phyloP scores from a whole-genome alignment of 2,329 filamentous ascomycete genomes.

The Atkinsonella texensis region DNA sequence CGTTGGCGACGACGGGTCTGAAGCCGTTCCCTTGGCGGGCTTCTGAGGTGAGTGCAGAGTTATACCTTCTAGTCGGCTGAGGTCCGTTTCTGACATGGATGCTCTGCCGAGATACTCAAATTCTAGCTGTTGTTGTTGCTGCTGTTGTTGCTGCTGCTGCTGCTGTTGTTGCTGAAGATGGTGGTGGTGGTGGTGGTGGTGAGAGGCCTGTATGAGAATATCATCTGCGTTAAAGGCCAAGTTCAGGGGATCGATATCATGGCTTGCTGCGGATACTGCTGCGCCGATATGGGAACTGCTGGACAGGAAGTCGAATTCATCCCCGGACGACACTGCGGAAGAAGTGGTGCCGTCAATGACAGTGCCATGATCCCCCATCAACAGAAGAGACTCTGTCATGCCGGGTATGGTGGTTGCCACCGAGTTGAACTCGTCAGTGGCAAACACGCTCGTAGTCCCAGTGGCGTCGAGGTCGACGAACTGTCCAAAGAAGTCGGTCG shows the following conservation, averaged over 20 bases:
- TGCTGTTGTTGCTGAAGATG: constrained; percentile 1
- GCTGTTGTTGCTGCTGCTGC: neutral
- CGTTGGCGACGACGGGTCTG: constrained; percentile 20
- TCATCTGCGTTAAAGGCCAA: constrained; percentile 13
- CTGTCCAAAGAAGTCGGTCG: constrained; percentile 24
- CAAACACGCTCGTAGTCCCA: constrained; percentile 11
- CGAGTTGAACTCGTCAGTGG: constrained; percentile 11
- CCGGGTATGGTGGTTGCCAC: constrained; percentile 13
- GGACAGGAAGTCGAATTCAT: constrained; percentile 26
- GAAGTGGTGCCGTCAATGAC: constrained; percentile 19
- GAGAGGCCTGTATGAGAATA: neutral
- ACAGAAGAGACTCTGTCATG: constrained; percentile 16
- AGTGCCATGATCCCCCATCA: constrained; percentile 12
- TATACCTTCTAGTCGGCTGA: constrained; percentile 35
- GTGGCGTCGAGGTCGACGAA: constrained; percentile 25
- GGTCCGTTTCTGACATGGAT: constrained; percentile 35
- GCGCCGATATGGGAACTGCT: constrained; percentile 20
- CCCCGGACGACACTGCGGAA: constrained; percentile 22
- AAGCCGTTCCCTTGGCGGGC: constrained; percentile 11
- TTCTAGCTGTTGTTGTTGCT: constrained; percentile 5
- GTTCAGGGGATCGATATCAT: constrained; percentile 19
- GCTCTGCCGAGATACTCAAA: constrained; percentile 17
- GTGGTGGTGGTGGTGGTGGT: constrained; percentile 11
- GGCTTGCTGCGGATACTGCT: constrained; percentile 13
- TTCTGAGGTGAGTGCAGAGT: constrained; percentile 28